These are phyloP conservation scores for Microsporum audouinii DNA, from an alignment of 2,329 filamentous ascomycete genomes.

Conservation along the genomic window DNA sequence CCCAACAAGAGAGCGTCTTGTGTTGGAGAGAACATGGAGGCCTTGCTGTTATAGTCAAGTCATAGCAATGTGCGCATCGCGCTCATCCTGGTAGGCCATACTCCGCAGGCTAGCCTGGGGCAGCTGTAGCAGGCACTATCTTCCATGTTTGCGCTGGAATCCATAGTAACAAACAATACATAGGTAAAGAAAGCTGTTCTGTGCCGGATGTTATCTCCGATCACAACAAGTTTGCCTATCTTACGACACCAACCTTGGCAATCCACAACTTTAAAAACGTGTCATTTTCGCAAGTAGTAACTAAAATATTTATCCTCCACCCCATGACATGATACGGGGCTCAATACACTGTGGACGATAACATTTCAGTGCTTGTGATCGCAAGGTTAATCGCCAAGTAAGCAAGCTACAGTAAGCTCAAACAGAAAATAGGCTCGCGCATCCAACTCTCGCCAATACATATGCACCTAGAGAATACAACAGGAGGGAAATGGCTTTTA, in stretches of 20 bases:
- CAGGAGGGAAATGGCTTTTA: neutral
- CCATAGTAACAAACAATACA: neutral
- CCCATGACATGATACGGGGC: neutral
- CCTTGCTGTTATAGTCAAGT: neutral
- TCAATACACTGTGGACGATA: neutral
- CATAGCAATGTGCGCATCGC: neutral
- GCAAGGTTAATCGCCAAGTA: neutral
- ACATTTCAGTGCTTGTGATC: neutral
- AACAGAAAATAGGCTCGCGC: neutral
- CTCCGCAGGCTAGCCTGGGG: neutral
- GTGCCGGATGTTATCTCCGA: slow-evolving; percentile 1
- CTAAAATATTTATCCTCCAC: neutral
- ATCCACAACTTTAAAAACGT: slow-evolving; percentile 1
- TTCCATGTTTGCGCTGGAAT: neutral
- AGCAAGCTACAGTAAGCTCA: neutral
- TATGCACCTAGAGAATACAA: neutral
- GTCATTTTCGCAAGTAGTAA: neutral
- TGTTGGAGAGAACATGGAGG: neutral
- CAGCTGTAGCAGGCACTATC: neutral
- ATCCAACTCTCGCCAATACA: neutral
- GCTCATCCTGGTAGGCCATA: neutral
- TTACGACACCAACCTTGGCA: neutral
- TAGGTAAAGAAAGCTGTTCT: neutral
- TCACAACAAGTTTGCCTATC: neutral
- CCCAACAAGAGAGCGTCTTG: neutral